These are phyloP conservation scores for Skeletonema tropicum DNA, from an alignment of 108 stramenopile species.

Conservation along the genomic window DNA sequence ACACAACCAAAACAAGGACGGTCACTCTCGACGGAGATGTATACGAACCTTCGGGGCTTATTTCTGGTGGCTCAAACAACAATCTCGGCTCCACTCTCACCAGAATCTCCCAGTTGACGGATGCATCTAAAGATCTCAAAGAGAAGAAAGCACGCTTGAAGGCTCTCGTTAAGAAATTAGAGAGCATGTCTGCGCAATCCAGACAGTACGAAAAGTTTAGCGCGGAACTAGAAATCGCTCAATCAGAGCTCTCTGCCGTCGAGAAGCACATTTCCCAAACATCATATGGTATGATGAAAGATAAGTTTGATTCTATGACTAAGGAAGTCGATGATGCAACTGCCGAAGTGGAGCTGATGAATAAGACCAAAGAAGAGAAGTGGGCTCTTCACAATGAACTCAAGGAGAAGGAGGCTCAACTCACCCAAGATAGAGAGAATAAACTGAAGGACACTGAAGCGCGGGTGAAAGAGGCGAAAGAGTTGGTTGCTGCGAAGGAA, in stretches of 20 bases:
- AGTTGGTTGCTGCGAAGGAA: constrained; percentile 53
- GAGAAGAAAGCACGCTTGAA: constrained; percentile 50
- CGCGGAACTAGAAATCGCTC: constrained; percentile 72
- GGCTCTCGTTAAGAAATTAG: constrained; percentile 53
- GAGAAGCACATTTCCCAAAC: constrained; percentile 92
- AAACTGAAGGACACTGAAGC: constrained; percentile 74
- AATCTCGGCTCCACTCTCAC: constrained; percentile 82
- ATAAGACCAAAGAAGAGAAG: constrained; percentile 72
- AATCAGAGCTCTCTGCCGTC: constrained; percentile 69
- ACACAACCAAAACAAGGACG: constrained; percentile 88
- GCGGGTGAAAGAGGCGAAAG: constrained; percentile 74
- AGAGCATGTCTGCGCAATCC: constrained; percentile 53
- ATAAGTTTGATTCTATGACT: constrained; percentile 70
- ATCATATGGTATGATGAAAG: constrained; percentile 78
- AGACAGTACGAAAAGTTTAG: constrained; percentile 65
- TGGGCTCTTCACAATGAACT: constrained; percentile 83
- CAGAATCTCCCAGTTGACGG: constrained; percentile 70
- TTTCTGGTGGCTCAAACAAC: constrained; percentile 91
- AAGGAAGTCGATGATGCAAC: constrained; percentile 71
- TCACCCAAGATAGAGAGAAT: constrained; percentile 78
- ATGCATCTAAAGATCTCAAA: constrained; percentile 54
- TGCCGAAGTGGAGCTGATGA: constrained; percentile 67
- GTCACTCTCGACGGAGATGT: constrained; percentile 97
- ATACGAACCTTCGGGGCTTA: constrained; percentile 97
- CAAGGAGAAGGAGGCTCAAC: constrained; percentile 81